A percentile compares a stretch with the other conserved stretches of the same genome.
These are phyloP conservation scores for Datisca glomerata DNA, from an alignment of 306 rosid genomes.

Conservation along the genomic window DNA sequence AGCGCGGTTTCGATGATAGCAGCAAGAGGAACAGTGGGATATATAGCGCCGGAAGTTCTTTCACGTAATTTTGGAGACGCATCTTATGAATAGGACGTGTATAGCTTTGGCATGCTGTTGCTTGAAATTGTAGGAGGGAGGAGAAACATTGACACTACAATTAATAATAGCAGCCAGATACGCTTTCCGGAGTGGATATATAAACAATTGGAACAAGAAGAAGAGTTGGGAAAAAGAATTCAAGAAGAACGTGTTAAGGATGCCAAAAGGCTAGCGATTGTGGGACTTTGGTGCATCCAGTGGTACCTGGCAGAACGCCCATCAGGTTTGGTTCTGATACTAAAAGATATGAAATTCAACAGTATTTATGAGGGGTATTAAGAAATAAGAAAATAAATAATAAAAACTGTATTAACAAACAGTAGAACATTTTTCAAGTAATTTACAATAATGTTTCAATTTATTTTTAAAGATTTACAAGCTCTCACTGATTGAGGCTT, in stretches of 20 bases:
- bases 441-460: no score
- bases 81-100: conserved; percentile 18
- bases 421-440: no score
- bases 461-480: no score
- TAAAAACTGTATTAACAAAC: no score
- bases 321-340: no score
- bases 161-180: conserved; percentile 1
- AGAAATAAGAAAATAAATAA: no score
- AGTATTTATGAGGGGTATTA: no score
- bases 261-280: not conserved
- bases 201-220: not conserved
- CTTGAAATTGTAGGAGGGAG: conserved; percentile 28
- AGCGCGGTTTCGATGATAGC: conserved; percentile 25
- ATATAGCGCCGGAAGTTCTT: conserved; percentile 34
- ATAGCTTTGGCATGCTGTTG: conserved; percentile 25
- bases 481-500: no score
- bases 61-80: conserved; percentile 25
- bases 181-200: conserved; percentile 9
- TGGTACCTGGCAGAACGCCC: conserved; percentile 4
- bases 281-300: conserved; percentile 9
- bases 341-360: no score
- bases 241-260: not conserved
- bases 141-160: conserved; percentile 3
- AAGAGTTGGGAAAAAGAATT: not conserved
- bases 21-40: conserved; percentile 30